phyloP scores from a whole-genome alignment of 495 filamentous ascomycete species.

The Neurospora discreta region DNA sequence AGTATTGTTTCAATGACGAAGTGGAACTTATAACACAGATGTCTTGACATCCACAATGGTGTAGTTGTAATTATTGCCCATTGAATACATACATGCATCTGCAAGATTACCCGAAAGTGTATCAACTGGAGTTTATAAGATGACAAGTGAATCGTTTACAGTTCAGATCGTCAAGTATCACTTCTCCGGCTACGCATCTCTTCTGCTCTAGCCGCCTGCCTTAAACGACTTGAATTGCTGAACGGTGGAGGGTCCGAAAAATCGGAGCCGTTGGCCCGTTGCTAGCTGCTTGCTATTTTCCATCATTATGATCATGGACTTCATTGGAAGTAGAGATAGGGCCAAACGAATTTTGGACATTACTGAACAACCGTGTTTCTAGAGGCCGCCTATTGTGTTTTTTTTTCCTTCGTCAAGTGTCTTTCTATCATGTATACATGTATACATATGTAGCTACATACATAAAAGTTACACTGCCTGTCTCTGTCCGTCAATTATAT shows the following conservation, averaged over 20 bases:
- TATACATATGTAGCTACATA: neutral
- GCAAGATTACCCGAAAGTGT: neutral
- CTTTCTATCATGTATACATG: neutral
- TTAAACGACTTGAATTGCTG: neutral
- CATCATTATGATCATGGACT: neutral
- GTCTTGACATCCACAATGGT: neutral
- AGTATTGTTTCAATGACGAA: neutral
- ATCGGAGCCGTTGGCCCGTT: neutral
- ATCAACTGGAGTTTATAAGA: neutral
- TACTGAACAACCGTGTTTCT: neutral
- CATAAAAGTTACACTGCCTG: neutral
- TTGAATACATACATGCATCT: neutral
- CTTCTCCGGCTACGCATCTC: neutral
- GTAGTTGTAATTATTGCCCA: too few relatives aligned
- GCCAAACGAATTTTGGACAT: neutral
- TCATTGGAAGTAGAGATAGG: neutral
- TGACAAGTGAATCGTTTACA: neutral
- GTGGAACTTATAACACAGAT: neutral
- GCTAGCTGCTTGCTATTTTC: neutral
- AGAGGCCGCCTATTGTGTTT: neutral
- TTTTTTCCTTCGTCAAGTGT: neutral
- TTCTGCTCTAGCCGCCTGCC: neutral
- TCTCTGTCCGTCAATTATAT: neutral
- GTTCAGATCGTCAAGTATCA: neutral
- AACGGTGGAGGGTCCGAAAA: too few relatives aligned